These are phyloP conservation scores for Capsella rubella DNA, from an alignment of 441 rosid genomes.

Conservation along the genomic window DNA sequence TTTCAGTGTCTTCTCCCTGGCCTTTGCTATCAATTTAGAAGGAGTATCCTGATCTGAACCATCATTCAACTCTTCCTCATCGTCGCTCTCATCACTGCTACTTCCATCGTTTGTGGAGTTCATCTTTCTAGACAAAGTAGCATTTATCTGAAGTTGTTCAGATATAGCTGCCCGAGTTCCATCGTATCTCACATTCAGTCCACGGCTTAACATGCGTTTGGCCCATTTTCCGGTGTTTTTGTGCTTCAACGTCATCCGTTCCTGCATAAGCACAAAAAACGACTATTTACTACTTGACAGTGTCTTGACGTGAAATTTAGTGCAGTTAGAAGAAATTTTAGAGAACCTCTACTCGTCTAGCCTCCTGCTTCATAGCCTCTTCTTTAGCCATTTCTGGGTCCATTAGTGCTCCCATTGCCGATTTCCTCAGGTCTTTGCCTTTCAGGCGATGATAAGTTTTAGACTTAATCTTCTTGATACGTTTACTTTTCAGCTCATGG, in stretches of 20 bases:
- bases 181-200: conserved; percentile 76
- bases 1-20: conserved; percentile 75
- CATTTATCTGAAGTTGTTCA: conserved; percentile 83
- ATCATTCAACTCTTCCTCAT: conserved; percentile 65
- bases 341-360: conserved; percentile 78
- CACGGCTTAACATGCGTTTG: conserved; percentile 69
- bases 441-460: conserved; percentile 79
- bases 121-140: conserved; percentile 83
- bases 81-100: conserved; percentile 76
- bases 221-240: conserved; percentile 91
- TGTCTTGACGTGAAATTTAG: background rate
- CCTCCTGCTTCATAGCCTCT: conserved; percentile 78
- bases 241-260: conserved; percentile 80
- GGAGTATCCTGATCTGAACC: conserved; percentile 63
- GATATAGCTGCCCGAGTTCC: conserved; percentile 81
- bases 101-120: conserved; percentile 71
- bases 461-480: conserved; percentile 92
- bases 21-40: conserved; percentile 64
- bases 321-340: conserved; percentile 17
- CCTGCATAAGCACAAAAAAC: conserved; percentile 59
- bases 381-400: conserved; percentile 91
- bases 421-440: conserved; percentile 71
- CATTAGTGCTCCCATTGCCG: conserved; percentile 57
- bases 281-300: conserved; percentile 1
- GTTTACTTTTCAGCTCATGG: conserved; percentile 84